Evolutionary conservation across 352 stramenopile species (phyloP), one percentile per base, ranked within the genome.

Genomic region (Elongisporangium prolatum): DNA sequence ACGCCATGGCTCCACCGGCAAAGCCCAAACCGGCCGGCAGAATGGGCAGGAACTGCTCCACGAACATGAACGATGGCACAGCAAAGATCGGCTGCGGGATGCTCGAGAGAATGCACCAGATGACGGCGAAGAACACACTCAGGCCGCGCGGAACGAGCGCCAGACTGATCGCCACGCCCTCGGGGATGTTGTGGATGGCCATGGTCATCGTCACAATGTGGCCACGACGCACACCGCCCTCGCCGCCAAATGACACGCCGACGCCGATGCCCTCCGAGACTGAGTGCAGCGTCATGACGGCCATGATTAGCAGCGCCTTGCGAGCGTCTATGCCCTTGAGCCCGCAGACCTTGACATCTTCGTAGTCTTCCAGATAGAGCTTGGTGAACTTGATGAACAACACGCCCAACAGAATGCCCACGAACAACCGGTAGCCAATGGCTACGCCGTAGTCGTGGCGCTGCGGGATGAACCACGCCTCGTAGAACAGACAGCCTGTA

Each of bases 201-300:
- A 99, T 90, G 53, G 94, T 98, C 61, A 97, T 94, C 10, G 91
- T 98, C 61, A 99, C 98, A 63, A 99, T 98, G 54, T 98, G 86
- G 20, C 97, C 97, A 28, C 98, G 84, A 65, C 96, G 87, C 56
- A 93, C 91, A 22, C 96, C 96, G 24, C 83, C 83, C 75, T 93
- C 86, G 34, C 95, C 96, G 52, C 96, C 96, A 67, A 99, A 99
- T 17, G 91, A 98, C 9, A 99, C 97, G 17, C 97, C 97, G 56
- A 99, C 98, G 40, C 96, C 97, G 59, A 93, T 90, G 37, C 97
- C 97, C 80, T 99, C 97, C 17, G 94, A 97, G 59, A 99, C 97
- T 1, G 94, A 98, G 82, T 99, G 97, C 53, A 99, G 75, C 21
- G 95, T 99, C 97, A 99, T 99, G 24, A 99, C 96, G 21, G 97